Base-by-base conservation (phyloP, 805 yeast genomes). In the Saturnispora galanensis region DNA sequence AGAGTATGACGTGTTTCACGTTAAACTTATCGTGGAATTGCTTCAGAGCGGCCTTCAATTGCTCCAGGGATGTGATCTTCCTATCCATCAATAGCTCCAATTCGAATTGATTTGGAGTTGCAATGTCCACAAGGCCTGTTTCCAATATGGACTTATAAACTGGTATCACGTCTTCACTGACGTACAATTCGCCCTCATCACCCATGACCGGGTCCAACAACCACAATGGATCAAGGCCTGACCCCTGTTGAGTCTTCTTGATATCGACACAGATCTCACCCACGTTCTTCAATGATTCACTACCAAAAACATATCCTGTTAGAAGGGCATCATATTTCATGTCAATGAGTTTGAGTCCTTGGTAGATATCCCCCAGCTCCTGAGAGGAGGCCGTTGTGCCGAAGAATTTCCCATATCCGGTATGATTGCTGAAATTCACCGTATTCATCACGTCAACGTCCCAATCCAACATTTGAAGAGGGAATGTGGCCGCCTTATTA, bases 51-150 rank as follows among this genome's bases (percentile, higher is more conserved):
- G 46, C 34, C 31, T 58, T 56, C 38, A 84, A 66, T 9, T 64
- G 56, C 1, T 56, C 63, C 21, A 55, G 46, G 21, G 67, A 59
- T 2, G 55, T 56, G 16, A 85, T 72, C 42, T 67, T 68, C 43
- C 64, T 56, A 11, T 53, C 62, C 18, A 56, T 21, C 36, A 90
- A 62, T 28, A 86, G 59, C 62, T 88, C 96, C 13, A 83, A 71
- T 59, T 89, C 97, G 60, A 83, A 90, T 59, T 85, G 94, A 60
- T 89, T 89, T 3, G 97, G 97, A 0, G 97, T 89, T 12, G 85
- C 76, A 8, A 86, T 65, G 52, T 84, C 86, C 8, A 88, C 83
- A 1, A 50, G 55, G 6, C 70, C 76, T 35, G 54, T 52, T 15
- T 59, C 51, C 28, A 81, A 56, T 11, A 79, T 64, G 4, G 62